A percentile compares a stretch with the other conserved stretches of the same genome.
These are phyloP conservation scores for Mortierella hygrophila DNA, from an alignment of 192 early-diverging fungal genomes.

Conservation along the genomic window DNA sequence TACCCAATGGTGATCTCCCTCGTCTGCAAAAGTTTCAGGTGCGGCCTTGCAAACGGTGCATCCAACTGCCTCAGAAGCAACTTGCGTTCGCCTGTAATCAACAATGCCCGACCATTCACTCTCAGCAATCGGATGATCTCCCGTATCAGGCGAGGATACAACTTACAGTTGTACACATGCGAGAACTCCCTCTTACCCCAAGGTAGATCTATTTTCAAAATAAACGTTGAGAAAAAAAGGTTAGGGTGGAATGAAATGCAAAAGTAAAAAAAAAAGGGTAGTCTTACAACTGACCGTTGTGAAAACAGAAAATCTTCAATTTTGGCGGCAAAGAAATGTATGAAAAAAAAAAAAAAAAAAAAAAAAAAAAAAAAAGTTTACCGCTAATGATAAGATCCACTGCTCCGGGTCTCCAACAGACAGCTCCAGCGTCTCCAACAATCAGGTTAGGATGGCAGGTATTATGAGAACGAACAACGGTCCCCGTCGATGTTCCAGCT, in stretches of 20 bases:
- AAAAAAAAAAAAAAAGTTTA: constrained; percentile 1
- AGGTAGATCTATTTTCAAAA: constrained; percentile 21
- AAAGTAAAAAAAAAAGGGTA: not conserved
- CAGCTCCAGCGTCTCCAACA: constrained; percentile 33
- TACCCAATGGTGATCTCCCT: constrained; percentile 51
- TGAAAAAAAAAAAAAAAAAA: not conserved
- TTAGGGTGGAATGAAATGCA: not conserved
- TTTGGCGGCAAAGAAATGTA: not conserved
- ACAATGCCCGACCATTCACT: constrained; percentile 47
- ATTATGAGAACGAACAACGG: not conserved
- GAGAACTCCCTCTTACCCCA: constrained; percentile 51
- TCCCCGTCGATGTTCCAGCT: not conserved
- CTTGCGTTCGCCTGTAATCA: constrained; percentile 63
- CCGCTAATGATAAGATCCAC: constrained; percentile 48
- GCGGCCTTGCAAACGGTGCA: constrained; percentile 21
- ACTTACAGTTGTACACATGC: constrained; percentile 47
- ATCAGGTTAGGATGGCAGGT: constrained; percentile 15
- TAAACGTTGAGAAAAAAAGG: not conserved
- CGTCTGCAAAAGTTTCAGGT: constrained; percentile 14
- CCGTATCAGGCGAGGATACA: constrained; percentile 60
- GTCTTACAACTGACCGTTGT: not conserved
- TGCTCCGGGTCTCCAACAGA: constrained; percentile 17
- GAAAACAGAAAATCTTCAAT: not conserved
- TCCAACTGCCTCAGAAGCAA: constrained; percentile 55
- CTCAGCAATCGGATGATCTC: constrained; percentile 51